Percentiles rank a stretch among this genome's conserved stretches.
Evolutionary conservation across 768 basidiomycete genomes (phyloP).

Genomic region (Porphyrellus cyaneotinctus): DNA sequence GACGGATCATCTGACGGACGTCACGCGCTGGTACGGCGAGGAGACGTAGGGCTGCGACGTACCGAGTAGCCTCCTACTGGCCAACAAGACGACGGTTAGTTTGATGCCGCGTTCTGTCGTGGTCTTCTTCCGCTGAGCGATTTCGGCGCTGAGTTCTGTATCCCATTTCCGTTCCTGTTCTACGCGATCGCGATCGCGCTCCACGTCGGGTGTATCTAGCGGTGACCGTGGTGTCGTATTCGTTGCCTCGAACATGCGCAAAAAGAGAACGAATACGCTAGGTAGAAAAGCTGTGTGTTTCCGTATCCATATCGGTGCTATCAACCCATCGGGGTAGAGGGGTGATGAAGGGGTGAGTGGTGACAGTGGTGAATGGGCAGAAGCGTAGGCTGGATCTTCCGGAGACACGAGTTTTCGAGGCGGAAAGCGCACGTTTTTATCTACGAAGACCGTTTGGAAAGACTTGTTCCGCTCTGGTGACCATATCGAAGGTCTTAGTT

Average conservation of each 20-base stretch:
- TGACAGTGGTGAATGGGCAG: conserved; percentile 87
- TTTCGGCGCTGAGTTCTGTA: conserved; percentile 71
- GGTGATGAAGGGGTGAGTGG: conserved; percentile 87
- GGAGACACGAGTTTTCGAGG: conserved; percentile 70
- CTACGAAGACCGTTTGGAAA: conserved; percentile 83
- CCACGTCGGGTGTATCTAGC: conserved; percentile 49
- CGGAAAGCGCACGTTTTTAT: conserved; percentile 80
- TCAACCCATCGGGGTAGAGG: conserved; percentile 89
- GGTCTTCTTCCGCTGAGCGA: conserved; percentile 73
- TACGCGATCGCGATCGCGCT: conserved; percentile 53
- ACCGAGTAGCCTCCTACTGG: conserved; percentile 87
- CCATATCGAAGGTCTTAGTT: conserved; percentile 67
- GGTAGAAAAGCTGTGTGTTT: conserved; percentile 93
- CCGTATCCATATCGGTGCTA: conserved; percentile 96
- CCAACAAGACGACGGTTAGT: conserved; percentile 89
- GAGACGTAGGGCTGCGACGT: conserved; percentile 19
- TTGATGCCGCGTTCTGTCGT: conserved; percentile 88
- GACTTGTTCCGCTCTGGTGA: conserved; percentile 64
- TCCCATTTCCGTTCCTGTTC: conserved; percentile 73
- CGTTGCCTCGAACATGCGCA: conserved; percentile 72
- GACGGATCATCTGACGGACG: conserved; percentile 67
- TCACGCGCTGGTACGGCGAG: neutral
- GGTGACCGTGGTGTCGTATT: conserved; percentile 45
- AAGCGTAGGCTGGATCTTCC: conserved; percentile 52
- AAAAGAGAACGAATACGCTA: conserved; percentile 89